Conservation (phyloP, 768 basidiomycete genomes). For the Coprinopsis strossmayeri region DNA sequence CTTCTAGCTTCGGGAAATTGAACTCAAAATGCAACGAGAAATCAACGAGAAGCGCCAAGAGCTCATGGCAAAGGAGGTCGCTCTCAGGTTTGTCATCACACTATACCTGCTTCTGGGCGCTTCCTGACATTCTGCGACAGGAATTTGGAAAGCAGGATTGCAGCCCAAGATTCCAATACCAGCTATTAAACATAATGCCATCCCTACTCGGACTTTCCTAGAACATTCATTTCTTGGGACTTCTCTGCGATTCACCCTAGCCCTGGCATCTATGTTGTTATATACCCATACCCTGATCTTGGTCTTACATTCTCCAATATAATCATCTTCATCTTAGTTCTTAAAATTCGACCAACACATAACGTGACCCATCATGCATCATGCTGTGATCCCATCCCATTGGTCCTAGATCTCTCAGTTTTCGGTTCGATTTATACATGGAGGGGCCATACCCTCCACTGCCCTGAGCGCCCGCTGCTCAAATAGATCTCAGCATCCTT, state of each 20-base stretch:
- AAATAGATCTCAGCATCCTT: background rate
- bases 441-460: background rate
- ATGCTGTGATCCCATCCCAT: too few relatives aligned
- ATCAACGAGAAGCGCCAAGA: constrained; percentile 86
- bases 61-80: constrained; percentile 80
- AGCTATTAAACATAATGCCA: constrained; percentile 7
- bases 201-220: background rate
- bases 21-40: constrained; percentile 81
- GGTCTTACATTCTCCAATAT: too few relatives aligned
- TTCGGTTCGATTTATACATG: too few relatives aligned
- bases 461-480: background rate
- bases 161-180: constrained; percentile 9
- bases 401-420: too few relatives aligned
- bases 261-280: background rate
- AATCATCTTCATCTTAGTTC: too few relatives aligned
- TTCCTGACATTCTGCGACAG: background rate
- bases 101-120: background rate
- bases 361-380: too few relatives aligned
- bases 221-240: background rate
- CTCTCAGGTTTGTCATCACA: constrained; percentile 45
- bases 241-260: background rate
- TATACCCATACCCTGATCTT: background rate
- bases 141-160: constrained; percentile 12
- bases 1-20: constrained; percentile 70
- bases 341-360: too few relatives aligned